Percentiles rank a stretch among this genome's conserved stretches.
Conservation (phyloP, 257 asterid species). For the Rubia yunnanensis region DNA sequence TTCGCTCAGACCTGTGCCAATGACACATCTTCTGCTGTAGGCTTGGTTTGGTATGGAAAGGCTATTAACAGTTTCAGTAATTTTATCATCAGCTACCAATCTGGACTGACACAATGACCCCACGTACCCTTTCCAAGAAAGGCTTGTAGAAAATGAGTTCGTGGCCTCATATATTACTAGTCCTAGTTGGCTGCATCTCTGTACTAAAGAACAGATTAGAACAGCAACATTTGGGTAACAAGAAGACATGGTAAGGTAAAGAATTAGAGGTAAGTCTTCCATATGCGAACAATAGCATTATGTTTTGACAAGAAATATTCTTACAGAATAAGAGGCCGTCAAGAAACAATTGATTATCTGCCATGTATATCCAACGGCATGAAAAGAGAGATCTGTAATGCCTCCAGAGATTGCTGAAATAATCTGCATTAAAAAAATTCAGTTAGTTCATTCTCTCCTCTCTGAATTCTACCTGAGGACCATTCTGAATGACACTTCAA, state of each 20-base stretch:
- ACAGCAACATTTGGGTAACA: background rate
- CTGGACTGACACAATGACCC: background rate
- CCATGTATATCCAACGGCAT: conserved; percentile 87
- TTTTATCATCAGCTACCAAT: background rate
- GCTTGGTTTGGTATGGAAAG: too few relatives aligned
- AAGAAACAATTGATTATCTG: conserved; percentile 84
- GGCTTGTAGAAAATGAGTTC: background rate
- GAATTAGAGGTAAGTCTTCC: background rate
- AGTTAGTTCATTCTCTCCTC: background rate
- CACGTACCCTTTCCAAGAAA: background rate
- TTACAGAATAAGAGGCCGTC: conserved; percentile 96
- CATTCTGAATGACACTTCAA: conserved; percentile 1
- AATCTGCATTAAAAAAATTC: conserved; percentile 47
- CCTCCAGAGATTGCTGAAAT: conserved; percentile 97
- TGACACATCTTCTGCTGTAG: too few relatives aligned
- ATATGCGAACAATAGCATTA: background rate
- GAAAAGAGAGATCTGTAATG: conserved; percentile 76
- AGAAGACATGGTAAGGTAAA: background rate
- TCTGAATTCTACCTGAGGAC: background rate
- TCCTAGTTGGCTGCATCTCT: background rate
- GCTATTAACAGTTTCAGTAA: background rate
- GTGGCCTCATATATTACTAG: background rate
- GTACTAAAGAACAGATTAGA: background rate
- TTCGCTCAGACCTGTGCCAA: too few relatives aligned
- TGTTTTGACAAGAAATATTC: conserved; percentile 12